A percentile compares a stretch with the other conserved stretches of the same genome.
These are phyloP conservation scores for Forsythia suspensa DNA, from an alignment of 257 asterid species.

Conservation along the genomic window DNA sequence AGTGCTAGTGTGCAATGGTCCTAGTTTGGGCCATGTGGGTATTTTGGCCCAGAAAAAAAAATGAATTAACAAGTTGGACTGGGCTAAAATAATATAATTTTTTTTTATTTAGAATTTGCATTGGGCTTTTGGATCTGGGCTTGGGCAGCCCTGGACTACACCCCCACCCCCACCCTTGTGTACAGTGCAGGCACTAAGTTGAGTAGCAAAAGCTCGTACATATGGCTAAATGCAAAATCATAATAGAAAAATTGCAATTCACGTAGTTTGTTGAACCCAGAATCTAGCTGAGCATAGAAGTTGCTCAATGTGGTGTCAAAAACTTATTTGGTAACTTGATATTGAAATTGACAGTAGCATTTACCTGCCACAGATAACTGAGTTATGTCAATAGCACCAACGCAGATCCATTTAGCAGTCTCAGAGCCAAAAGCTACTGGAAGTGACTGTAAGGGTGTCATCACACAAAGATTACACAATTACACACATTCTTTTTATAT, in stretches of 20 bases:
- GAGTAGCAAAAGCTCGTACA: not conserved
- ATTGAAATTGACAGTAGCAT: not conserved
- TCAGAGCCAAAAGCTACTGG: slow-evolving; percentile 97
- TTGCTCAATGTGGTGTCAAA: not conserved
- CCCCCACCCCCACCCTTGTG: too few relatives aligned
- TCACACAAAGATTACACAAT: slow-evolving; percentile 10
- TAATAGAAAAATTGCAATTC: not conserved
- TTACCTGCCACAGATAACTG: slow-evolving; percentile 94
- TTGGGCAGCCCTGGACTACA: too few relatives aligned
- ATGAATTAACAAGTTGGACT: too few relatives aligned
- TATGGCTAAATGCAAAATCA: not conserved
- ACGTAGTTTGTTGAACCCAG: not conserved
- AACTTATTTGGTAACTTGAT: not conserved
- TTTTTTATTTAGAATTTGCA: too few relatives aligned
- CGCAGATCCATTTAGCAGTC: slow-evolving; percentile 98
- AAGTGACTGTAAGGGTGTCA: slow-evolving; percentile 60
- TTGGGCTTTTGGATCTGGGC: too few relatives aligned
- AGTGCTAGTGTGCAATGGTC: too few relatives aligned
- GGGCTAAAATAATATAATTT: too few relatives aligned
- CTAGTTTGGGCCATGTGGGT: too few relatives aligned
- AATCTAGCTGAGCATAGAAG: not conserved
- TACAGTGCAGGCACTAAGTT: not conserved
- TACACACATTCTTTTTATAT: not conserved
- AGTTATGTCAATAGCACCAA: slow-evolving; percentile 96
- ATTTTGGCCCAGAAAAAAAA: too few relatives aligned